These are phyloP conservation scores for Nepenthes gracilis DNA, from an alignment of 148 eudicot species.

Conservation along the genomic window DNA sequence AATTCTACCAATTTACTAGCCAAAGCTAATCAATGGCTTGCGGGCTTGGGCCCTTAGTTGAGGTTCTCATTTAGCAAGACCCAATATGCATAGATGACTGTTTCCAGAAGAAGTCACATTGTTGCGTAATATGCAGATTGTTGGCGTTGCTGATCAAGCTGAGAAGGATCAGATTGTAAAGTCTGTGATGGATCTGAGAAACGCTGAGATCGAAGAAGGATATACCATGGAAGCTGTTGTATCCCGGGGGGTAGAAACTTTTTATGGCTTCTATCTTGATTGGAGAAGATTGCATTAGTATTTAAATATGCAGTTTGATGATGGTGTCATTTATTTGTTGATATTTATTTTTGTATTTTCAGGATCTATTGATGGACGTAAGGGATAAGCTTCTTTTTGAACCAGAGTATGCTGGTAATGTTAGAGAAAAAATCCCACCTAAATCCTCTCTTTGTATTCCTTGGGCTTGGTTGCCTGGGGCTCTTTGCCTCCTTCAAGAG, in stretches of 20 bases:
- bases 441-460: slow-evolving; percentile 74
- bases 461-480: slow-evolving; percentile 95
- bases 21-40: background rate
- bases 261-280: background rate
- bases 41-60: too few species aligned
- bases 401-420: slow-evolving; percentile 95
- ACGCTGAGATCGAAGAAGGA: slow-evolving; percentile 90
- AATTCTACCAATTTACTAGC: background rate
- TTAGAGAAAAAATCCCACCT: slow-evolving; percentile 71
- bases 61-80: background rate
- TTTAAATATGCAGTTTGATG: background rate
- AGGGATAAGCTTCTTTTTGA: slow-evolving; percentile 98
- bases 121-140: slow-evolving; percentile 45
- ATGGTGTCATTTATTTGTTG: background rate
- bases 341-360: slow-evolving; percentile 12
- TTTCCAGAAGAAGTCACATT: background rate
- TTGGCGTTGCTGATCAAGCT: slow-evolving; percentile 71
- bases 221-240: slow-evolving; percentile 67
- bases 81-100: background rate
- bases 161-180: slow-evolving; percentile 98
- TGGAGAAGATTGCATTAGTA: background rate
- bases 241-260: slow-evolving; percentile 60
- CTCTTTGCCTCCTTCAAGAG: slow-evolving; percentile 99
- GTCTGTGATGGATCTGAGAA: slow-evolving; percentile 74
- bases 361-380: slow-evolving; percentile 89